Evolutionary conservation across 345 rosid genomes (phyloP).

Genomic region (Dovyalis caffra): DNA sequence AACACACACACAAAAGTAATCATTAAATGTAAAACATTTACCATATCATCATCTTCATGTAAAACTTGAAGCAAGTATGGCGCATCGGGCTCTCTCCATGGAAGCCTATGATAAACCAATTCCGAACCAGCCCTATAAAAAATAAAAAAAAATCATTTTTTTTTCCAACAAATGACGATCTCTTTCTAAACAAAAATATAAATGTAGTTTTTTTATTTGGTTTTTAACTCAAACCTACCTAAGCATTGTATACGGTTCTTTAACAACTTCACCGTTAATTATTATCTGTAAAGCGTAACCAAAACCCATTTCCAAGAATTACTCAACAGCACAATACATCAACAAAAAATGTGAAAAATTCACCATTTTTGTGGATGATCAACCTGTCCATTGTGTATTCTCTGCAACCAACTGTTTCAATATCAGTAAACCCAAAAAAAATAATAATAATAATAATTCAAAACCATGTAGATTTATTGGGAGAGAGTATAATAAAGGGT

Average conservation of each 20-base stretch:
- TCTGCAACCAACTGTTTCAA: conserved; percentile 73
- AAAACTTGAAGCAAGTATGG: conserved; percentile 52
- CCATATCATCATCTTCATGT: conserved; percentile 76
- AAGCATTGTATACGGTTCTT: conserved; percentile 50
- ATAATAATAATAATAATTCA: background rate
- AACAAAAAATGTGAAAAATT: background rate
- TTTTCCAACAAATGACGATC: background rate
- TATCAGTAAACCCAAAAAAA: background rate
- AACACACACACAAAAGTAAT: too few species aligned
- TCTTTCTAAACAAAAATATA: background rate
- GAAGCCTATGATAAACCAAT: conserved; percentile 73
- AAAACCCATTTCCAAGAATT: background rate
- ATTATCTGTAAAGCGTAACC: conserved; percentile 48
- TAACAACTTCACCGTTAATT: conserved; percentile 54
- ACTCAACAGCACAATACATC: background rate
- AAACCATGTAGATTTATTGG: background rate
- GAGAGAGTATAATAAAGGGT: too few species aligned
- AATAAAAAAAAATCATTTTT: background rate
- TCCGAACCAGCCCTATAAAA: conserved; percentile 65
- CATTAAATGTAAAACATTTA: conserved; percentile 17
- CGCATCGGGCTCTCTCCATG: conserved; percentile 86
- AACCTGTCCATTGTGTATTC: conserved; percentile 85
- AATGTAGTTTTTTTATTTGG: background rate
- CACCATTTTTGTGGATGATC: background rate
- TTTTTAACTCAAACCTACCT: conserved; percentile 35